Evolutionary conservation across 768 basidiomycete species (phyloP).

Genomic region (Suillus spraguei): DNA sequence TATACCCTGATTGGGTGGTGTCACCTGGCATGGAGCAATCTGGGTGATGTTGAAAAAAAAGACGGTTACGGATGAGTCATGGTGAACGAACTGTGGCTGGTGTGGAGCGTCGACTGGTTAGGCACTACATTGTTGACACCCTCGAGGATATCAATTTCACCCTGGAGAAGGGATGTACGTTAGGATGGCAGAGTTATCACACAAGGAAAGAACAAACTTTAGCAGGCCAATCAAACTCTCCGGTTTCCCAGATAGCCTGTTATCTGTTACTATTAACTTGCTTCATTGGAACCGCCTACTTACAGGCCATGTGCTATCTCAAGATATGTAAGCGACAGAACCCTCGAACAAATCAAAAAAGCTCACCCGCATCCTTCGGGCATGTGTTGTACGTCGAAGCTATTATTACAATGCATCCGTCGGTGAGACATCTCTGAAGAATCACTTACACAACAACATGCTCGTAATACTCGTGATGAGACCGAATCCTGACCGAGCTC

Average conservation of each 20-base stretch:
- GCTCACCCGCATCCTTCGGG: constrained; percentile 35
- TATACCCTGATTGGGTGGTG: neutral
- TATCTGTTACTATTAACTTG: constrained; percentile 1
- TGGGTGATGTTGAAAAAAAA: constrained; percentile 7
- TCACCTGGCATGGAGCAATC: constrained; percentile 23
- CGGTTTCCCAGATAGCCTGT: constrained; percentile 9
- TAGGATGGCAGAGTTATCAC: neutral
- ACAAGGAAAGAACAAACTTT: constrained; percentile 6
- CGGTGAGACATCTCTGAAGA: neutral
- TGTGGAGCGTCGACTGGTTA: constrained; percentile 38
- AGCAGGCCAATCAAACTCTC: constrained; percentile 21
- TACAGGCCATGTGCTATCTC: constrained; percentile 30
- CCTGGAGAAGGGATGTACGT: constrained; percentile 15
- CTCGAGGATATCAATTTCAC: constrained; percentile 54
- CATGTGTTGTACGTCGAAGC: constrained; percentile 35
- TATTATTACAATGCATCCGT: constrained; percentile 5
- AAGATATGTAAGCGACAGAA: neutral
- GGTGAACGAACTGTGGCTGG: constrained; percentile 23
- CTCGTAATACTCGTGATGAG: constrained; percentile 21
- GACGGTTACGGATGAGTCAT: neutral
- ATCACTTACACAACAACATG: constrained; percentile 24
- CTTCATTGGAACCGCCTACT: neutral
- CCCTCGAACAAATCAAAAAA: neutral
- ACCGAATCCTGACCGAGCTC: constrained; percentile 32
- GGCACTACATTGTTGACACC: constrained; percentile 42